Evolutionary conservation across 2,329 filamentous ascomycete genomes (phyloP).

Genomic region (Colletotrichum eleusines): DNA sequence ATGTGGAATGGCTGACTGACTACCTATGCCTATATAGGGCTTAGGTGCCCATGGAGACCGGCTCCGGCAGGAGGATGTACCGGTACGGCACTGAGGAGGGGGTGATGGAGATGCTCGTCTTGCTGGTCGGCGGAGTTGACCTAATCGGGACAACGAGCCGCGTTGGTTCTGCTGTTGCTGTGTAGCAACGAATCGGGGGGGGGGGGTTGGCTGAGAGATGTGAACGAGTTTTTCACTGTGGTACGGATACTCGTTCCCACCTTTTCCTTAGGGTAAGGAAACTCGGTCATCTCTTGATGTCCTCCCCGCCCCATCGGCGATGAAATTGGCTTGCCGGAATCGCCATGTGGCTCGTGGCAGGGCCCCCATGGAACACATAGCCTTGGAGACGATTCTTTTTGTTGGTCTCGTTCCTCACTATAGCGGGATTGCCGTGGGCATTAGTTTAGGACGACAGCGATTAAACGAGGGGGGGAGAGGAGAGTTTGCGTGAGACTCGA

Average conservation of each 20-base stretch:
- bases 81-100: too few relatives aligned
- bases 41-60: neutral
- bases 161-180: neutral
- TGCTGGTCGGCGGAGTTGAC: constrained; percentile 21
- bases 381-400: constrained; percentile 35
- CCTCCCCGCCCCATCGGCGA: neutral
- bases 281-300: neutral
- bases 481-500: neutral
- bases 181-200: constrained; percentile 27
- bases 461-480: neutral
- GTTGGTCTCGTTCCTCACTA: constrained; percentile 4
- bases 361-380: constrained; percentile 14
- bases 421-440: constrained; percentile 1
- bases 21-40: too few relatives aligned
- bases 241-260: neutral
- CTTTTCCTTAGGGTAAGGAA: neutral
- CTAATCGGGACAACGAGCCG: constrained; percentile 17
- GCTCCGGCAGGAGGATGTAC: constrained; percentile 11
- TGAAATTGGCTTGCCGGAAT: constrained; percentile 23
- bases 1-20: constrained; percentile 39
- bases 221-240: neutral
- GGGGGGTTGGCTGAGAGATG: constrained; percentile 24
- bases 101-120: neutral
- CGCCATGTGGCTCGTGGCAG: constrained; percentile 35
- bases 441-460: neutral